Base-by-base conservation (phyloP, 441 rosid species). In the Daphne laureola region DNA sequence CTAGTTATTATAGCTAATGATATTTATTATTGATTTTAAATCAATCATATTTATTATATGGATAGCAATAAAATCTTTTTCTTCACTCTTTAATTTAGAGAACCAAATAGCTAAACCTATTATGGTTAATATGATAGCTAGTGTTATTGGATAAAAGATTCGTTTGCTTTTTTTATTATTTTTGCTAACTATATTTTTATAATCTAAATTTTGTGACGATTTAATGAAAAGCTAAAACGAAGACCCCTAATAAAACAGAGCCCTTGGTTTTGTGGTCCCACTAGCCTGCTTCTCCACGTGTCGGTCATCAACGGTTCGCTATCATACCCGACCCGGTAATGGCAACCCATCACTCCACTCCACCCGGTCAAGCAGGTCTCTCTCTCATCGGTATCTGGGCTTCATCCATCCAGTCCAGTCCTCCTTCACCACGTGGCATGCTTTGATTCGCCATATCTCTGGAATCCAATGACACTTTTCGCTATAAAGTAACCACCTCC, bases 381-480 rank as follows among this genome's bases (percentile, higher is more conserved):
- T 47, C 44, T 11, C 7, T 74, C 78, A 69, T 78, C 46, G 89
- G 69, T 56, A 63, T 55, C 63, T 70, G 53, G 35, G 51, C 14
- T 46, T 0, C 14, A 14, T 43, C 77, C 77, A n/a, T n/a, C n/a
- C n/a, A n/a, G n/a, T n/a, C n/a, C n/a, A 78, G 58, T 75, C 0
- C 58, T 18, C 14, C 35, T 8, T 0, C 0, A 49, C 75, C 80
- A 77, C 92, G 83, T 84, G 92, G 78, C 18, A 3, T 0, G 0
- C 2, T 16, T 2, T 49, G 18, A 73, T 66, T 61, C 64, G 81
- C 0, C 3, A 0, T 43, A 26, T 6, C 25, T 66, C 90, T 78
- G 81, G 92, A 80, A 82, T 84, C 92, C 92, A 73, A 84, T 76
- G 87, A 57, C 23, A 35, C 72, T 55, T 77, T 66, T 73, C 58